Base-by-base conservation (phyloP, 2,329 filamentous ascomycete genomes). In the Parastagonospora nodorum region DNA sequence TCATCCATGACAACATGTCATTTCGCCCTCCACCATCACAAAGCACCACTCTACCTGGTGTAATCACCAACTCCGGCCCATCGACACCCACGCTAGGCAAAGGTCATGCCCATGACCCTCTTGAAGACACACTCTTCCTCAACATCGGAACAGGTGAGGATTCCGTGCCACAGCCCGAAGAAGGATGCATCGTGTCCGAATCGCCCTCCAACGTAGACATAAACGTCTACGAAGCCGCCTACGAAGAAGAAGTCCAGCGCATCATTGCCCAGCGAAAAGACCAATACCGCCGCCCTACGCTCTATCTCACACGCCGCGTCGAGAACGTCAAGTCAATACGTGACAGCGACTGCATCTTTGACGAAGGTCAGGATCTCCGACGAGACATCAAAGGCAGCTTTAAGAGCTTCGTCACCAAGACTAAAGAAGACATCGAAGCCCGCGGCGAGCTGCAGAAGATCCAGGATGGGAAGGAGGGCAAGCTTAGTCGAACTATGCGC, bases 171-270 rank as follows among this genome's bases (percentile, higher is more conserved):
- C 49, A 58, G 7, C 50, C 55, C 2, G 63, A 68, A 33, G 68
- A 73, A 16, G 39, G 69, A 66, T 66, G 81, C 16, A 71, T 88
- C 4, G 86, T 96, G 35, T 90, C 89, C 28, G 92, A 96, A 73
- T 95, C 90, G 1, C 93, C 93, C 2, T 88, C 88, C 0, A 88
- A 87, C 1, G 89, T 90, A 5, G 91, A 95, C 53, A 90, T 90
- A 62, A 87, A 94, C 67, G 88, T 97, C 50, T 97, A 96, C 71
- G 90, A 96, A 71, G 85, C 83, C 1, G 93, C 93, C 0, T 97
- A 96, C 69, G 85, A 90, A 66, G 84, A 89, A 53, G 90, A 97
- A 74, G 84, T 94, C 27, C 83, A 88, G 51, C 83, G 87, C 12
- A 93, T 97, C 63, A 75, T 83, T 73, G 45, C 50, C 12, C 77